Evolutionary conservation across 768 basidiomycete species (phyloP), one percentile per base, ranked within the genome.

Genomic region (Lepiota brunneoincarnata): DNA sequence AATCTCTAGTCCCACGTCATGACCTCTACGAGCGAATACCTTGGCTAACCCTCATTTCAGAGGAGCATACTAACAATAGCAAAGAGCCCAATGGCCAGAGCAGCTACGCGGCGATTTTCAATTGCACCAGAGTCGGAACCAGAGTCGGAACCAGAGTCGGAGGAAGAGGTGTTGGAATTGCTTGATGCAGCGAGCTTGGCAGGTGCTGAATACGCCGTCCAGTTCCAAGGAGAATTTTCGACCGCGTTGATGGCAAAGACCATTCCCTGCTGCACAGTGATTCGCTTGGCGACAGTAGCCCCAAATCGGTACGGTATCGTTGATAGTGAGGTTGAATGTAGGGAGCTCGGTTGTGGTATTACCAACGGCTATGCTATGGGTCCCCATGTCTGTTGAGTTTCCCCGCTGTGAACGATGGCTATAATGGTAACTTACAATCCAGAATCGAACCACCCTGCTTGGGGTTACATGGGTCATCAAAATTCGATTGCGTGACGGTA

Each of bases 221-320:
- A 84, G 64, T 66, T 82, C 62, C 82, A 77, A 17, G 77, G 58
- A 20, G 80, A 74, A 5, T 69, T 65, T 64, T 78, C 77, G 21
- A 73, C 69, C 1, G 82, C 76, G 67, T 83, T 86, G 59, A 77
- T 75, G n/a, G 81, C 63, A 60, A 85, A 84, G 47, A 86, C 84
- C 86, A 86, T 86, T 47, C 84, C 84, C 23, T 69, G 55, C 0
- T 64, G 71, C n/a, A 61, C 84, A 85, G 65, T 86, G 84, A 45
- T 64, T 66, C 1, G 62, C 58, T 60, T 84, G 82, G 0, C 71
- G 70, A 62, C 84, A 84, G 70, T 77, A 84, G 2, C 74, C 78
- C 83, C 80, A 85, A 62, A 83, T 75, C 2, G 82, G 81, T 6
- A 70, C 63, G 24, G 76, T 78, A 58, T 82, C 74, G 63, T 82